Conservation (phyloP, 257 asterid genomes). For the Agastache rugosa region DNA sequence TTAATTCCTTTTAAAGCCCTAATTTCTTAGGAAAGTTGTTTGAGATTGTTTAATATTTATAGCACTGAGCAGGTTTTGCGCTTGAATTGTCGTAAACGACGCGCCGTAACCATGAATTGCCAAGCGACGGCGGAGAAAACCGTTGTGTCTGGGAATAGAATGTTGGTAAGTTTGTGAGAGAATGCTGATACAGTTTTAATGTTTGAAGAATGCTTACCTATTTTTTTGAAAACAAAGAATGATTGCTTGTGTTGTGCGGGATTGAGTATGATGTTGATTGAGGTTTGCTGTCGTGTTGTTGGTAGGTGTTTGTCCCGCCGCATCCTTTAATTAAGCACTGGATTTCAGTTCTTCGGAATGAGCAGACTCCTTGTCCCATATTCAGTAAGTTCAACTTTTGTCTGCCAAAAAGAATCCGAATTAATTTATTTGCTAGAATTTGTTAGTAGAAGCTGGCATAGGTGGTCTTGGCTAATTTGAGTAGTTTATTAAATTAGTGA, state of each 20-base stretch:
- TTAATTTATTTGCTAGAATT: background rate
- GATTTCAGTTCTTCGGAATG: slow-evolving; percentile 94
- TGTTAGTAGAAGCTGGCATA: background rate
- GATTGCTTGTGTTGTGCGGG: background rate
- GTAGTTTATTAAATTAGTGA: slow-evolving; percentile 10
- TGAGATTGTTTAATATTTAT: slow-evolving; percentile 10
- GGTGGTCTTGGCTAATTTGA: background rate
- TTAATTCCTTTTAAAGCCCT: slow-evolving; percentile 10
- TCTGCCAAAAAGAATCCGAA: background rate
- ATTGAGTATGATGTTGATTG: slow-evolving; percentile 18
- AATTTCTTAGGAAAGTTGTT: background rate
- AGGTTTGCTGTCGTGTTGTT: slow-evolving; percentile 21
- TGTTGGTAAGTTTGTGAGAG: slow-evolving; percentile 68
- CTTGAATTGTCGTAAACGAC: slow-evolving; percentile 40
- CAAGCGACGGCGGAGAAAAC: slow-evolving; percentile 55
- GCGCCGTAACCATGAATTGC: slow-evolving; percentile 51
- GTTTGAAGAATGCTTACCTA: background rate
- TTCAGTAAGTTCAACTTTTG: slow-evolving; percentile 64
- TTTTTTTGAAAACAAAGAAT: background rate
- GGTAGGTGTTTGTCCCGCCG: slow-evolving; percentile 92
- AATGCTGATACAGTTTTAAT: background rate
- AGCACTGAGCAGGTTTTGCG: slow-evolving; percentile 41
- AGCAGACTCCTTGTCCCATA: slow-evolving; percentile 79
- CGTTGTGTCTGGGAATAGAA: slow-evolving; percentile 62
- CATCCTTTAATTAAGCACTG: slow-evolving; percentile 97